These are phyloP conservation scores for Albophoma yamanashiensis DNA, from an alignment of 2,329 filamentous ascomycete genomes.

Conservation along the genomic window DNA sequence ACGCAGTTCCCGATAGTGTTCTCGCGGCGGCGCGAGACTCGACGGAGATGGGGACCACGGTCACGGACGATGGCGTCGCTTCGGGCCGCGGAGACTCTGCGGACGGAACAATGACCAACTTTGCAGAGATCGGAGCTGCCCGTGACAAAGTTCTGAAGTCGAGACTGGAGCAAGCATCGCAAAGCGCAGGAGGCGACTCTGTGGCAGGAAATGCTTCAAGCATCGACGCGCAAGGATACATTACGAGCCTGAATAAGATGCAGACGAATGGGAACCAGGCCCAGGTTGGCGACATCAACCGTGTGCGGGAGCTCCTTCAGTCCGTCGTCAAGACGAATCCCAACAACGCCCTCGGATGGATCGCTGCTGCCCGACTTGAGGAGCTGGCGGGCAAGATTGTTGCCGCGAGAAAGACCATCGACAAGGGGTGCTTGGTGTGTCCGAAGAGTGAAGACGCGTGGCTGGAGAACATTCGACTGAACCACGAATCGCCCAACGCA, in stretches of 20 bases:
- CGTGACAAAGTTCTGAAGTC: conserved; percentile 93
- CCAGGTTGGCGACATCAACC: conserved; percentile 88
- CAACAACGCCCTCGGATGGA: conserved; percentile 90
- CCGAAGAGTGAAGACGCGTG: conserved; percentile 92
- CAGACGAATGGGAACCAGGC: conserved; percentile 70
- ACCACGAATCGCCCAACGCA: conserved; percentile 75
- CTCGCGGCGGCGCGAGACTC: conserved; percentile 76
- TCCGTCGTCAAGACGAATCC: conserved; percentile 97
- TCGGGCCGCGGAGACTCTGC: conserved; percentile 29
- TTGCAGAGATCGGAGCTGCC: conserved; percentile 92
- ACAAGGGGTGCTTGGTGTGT: conserved; percentile 79
- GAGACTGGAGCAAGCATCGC: conserved; percentile 81
- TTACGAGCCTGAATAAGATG: conserved; percentile 80
- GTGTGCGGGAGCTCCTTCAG: conserved; percentile 83
- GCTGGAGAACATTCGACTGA: conserved; percentile 90
- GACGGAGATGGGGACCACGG: conserved; percentile 74
- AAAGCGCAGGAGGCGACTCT: conserved; percentile 53
- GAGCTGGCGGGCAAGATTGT: conserved; percentile 88
- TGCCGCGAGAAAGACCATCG: conserved; percentile 78
- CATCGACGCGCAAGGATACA: conserved; percentile 91
- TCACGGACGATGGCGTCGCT: conserved; percentile 67
- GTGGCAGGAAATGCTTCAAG: conserved; percentile 73
- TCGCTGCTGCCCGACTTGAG: conserved; percentile 85
- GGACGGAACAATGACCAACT: conserved; percentile 94
- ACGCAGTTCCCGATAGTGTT: conserved; percentile 94